phyloP scores from a whole-genome alignment of 1,284 basidiomycete genomes.

The Waitea zeae region DNA sequence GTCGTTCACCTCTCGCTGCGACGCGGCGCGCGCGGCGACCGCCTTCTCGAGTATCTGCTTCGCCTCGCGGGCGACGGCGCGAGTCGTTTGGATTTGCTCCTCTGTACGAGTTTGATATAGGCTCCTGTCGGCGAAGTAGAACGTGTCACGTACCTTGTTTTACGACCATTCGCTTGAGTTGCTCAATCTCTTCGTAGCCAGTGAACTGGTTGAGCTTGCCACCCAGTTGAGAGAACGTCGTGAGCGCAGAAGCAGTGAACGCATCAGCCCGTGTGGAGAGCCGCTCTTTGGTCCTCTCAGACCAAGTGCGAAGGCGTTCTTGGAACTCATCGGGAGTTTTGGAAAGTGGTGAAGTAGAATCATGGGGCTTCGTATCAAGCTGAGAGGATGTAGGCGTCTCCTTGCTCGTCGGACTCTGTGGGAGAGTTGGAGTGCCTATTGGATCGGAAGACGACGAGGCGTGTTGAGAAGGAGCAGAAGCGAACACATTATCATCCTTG shows the following conservation, averaged over 20 bases:
- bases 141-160: slow-evolving; percentile 47
- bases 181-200: slow-evolving; percentile 82
- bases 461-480: too few species aligned
- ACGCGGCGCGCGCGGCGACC: slow-evolving; percentile 55
- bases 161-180: slow-evolving; percentile 62
- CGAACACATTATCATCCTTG: too few species aligned
- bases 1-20: slow-evolving; percentile 82
- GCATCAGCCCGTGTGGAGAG: slow-evolving; percentile 36
- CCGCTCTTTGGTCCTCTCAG: slow-evolving; percentile 24
- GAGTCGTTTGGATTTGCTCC: slow-evolving; percentile 38
- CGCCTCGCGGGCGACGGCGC: slow-evolving; percentile 42
- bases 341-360: background rate
- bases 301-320: slow-evolving; percentile 27
- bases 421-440: too few species aligned
- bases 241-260: slow-evolving; percentile 34
- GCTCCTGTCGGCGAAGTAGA: background rate
- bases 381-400: too few species aligned
- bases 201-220: slow-evolving; percentile 70
- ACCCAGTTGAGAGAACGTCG: slow-evolving; percentile 56
- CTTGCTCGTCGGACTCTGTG: too few species aligned
- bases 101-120: slow-evolving; percentile 22
- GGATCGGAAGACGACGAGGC: too few species aligned
- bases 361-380: background rate
- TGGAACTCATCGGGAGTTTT: slow-evolving; percentile 3
- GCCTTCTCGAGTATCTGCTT: slow-evolving; percentile 64